These are phyloP conservation scores for Hyparrhenia diplandra DNA, from an alignment of 176 grass and related monocot species.

Conservation along the genomic window DNA sequence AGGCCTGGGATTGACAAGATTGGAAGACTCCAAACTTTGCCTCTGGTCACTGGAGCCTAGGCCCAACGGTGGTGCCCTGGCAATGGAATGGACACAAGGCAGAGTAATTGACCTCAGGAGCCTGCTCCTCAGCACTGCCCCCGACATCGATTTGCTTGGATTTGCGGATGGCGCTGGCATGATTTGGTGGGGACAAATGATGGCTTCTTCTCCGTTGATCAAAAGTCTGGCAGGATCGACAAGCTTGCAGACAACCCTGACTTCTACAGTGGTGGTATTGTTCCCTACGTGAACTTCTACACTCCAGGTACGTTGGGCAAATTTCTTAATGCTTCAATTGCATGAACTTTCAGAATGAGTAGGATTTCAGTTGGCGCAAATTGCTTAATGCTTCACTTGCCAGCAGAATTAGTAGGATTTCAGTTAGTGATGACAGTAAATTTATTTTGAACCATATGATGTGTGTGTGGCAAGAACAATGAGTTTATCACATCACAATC, in stretches of 20 bases:
- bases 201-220: not conserved
- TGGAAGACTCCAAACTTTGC: not conserved
- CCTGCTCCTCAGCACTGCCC: not conserved
- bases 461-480: too few species aligned
- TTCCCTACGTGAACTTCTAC: not conserved
- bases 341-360: too few species aligned
- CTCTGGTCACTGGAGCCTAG: not conserved
- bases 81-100: not conserved
- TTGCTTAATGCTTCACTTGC: too few species aligned
- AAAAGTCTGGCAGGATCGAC: not conserved
- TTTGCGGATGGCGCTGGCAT: not conserved
- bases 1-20: not conserved
- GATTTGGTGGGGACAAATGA: not conserved
- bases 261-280: not conserved
- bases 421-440: too few species aligned
- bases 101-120: not conserved
- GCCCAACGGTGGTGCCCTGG: not conserved
- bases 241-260: not conserved
- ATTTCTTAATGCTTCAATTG: too few species aligned
- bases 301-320: not conserved
- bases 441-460: too few species aligned
- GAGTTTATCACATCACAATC: too few species aligned
- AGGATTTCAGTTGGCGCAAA: too few species aligned
- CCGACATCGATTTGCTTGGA: not conserved
- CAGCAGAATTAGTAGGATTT: too few species aligned